These are phyloP conservation scores for Tulasnella sp. DNA, from an alignment of 768 basidiomycete species.

Conservation along the genomic window DNA sequence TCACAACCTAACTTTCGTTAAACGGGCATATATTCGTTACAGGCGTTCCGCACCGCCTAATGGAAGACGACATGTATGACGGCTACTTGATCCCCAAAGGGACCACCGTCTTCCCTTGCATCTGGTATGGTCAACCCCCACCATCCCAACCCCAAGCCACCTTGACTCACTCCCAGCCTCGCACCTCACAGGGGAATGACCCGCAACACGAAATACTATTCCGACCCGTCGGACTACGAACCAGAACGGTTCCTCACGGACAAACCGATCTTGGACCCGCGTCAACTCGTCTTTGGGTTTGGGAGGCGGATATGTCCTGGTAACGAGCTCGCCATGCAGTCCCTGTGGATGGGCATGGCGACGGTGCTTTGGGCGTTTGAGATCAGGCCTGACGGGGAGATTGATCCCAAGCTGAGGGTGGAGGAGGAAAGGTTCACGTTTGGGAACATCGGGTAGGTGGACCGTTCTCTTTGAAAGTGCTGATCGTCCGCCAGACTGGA, in stretches of 20 bases:
- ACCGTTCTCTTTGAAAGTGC: no score
- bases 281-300: background rate
- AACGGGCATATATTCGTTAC: no score
- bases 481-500: no score
- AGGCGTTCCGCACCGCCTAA: background rate
- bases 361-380: background rate
- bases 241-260: background rate
- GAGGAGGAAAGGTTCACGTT: background rate
- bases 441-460: background rate
- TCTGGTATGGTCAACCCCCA: no score
- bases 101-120: background rate
- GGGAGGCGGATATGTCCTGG: background rate
- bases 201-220: background rate
- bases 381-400: background rate
- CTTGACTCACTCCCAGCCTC: no score
- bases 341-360: background rate
- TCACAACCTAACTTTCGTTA: no score
- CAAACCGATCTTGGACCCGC: background rate
- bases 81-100: conserved; percentile 1
- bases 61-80: no score
- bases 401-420: background rate
- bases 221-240: background rate
- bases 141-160: no score
- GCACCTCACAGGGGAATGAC: background rate
- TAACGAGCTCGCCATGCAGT: background rate